phyloP scores from a whole-genome alignment of 2,329 filamentous ascomycete species.

The Fusarium penzigii region DNA sequence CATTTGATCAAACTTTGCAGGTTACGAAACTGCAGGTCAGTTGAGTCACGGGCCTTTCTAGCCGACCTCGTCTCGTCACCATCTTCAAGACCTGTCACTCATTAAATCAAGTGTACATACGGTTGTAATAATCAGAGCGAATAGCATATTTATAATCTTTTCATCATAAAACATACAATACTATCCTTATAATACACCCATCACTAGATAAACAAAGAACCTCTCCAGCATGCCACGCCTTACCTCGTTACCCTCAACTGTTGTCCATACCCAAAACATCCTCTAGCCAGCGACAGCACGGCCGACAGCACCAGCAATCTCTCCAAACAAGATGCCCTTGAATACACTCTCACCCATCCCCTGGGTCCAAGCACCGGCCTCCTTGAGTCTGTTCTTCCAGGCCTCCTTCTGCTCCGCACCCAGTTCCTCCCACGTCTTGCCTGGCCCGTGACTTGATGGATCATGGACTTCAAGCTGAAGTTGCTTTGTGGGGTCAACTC shows the following conservation, averaged over 20 bases:
- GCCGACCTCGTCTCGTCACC: too few species aligned
- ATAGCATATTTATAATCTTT: neutral
- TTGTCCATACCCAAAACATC: too few species aligned
- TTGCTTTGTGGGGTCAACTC: constrained; percentile 18
- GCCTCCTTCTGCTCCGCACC: constrained; percentile 58
- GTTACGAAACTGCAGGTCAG: too few species aligned
- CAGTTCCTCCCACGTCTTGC: constrained; percentile 72
- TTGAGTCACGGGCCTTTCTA: too few species aligned
- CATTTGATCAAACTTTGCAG: too few species aligned
- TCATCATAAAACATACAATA: neutral
- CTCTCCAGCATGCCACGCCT: neutral
- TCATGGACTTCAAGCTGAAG: constrained; percentile 49
- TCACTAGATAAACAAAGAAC: neutral
- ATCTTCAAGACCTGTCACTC: too few species aligned
- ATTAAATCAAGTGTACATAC: too few species aligned
- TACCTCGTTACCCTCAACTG: neutral
- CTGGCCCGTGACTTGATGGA: constrained; percentile 49
- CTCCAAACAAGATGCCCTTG: constrained; percentile 74
- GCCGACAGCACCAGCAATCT: constrained; percentile 66
- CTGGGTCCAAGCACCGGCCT: constrained; percentile 78
- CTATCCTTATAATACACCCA: neutral
- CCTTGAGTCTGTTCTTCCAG: constrained; percentile 70
- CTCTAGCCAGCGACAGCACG: constrained; percentile 45
- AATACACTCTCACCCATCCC: constrained; percentile 76
- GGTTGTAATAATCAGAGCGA: too few species aligned